Conservation (phyloP, 179 eudicot genomes). For the Beta lomatogona region DNA sequence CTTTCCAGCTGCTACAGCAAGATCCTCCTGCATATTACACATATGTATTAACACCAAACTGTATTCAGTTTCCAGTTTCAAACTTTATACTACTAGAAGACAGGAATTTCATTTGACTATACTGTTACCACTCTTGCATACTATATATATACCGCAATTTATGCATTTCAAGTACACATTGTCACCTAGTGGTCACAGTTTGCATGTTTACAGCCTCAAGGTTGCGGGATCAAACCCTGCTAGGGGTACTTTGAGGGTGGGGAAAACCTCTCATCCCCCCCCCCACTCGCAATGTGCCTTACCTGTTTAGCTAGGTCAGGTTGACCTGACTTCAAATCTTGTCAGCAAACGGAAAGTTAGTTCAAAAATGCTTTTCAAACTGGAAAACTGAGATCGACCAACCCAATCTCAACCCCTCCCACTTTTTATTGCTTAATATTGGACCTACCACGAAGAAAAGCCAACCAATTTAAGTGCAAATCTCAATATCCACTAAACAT, state of each 20-base stretch:
- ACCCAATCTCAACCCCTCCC: background rate
- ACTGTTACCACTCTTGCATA: background rate
- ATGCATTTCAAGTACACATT: background rate
- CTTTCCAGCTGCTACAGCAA: constrained; percentile 66
- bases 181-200: background rate
- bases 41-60: background rate
- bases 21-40: constrained; percentile 53
- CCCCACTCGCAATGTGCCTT: too few species aligned
- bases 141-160: too few species aligned
- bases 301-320: too few species aligned
- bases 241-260: too few species aligned
- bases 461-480: background rate
- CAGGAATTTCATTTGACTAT: background rate
- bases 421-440: too few species aligned
- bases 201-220: too few species aligned
- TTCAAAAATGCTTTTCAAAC: background rate
- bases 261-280: too few species aligned
- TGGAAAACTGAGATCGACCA: background rate
- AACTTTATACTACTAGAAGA: background rate
- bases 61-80: background rate
- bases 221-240: too few species aligned
- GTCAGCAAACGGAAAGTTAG: background rate
- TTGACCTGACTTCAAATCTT: background rate
- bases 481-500: background rate
- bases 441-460: too few species aligned